Base-by-base conservation (phyloP, 306 rosid species). In the Canavalia ensiformis region DNA sequence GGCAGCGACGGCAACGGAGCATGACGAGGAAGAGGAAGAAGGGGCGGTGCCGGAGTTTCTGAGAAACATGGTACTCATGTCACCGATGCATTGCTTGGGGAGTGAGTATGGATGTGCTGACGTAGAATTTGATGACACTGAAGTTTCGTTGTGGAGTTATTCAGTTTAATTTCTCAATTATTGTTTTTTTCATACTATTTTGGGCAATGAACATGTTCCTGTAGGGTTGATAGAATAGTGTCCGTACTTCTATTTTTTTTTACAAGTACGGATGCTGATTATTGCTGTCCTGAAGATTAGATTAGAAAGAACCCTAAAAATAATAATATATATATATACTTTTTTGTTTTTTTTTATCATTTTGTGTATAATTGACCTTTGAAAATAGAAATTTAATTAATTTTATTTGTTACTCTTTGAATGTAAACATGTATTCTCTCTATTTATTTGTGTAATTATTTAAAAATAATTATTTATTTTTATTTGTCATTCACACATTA, bases 81-180 rank as follows among this genome's bases (percentile, higher is more conserved):
- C 96, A 28, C 96, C 98, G 0, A 86, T 88, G 37, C 89, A 78
- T 51, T 76, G 33, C 50, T 34, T 73, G 13, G 88, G 42, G 12
- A 67, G 73, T 37, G 75, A 62, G 3, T 77, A 50, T 57, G 78
- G 37, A 1, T 34, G 56, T 18, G 89, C 86, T 69, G 95, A 90
- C 86, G 67, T 78, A 90, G 97, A 90, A n/a, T 44, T 52, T 56
- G 64, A 52, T 28, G 70, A 81, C 30, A 72, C 84, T 83, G 94
- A 90, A 18, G 70, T 94, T 83, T 82, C 92, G 7, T 68, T 94
- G 34, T 92, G 98, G 98, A 94, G 90, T 83, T 84, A 63, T 41
- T 92, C 90, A 30, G 13, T 83, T 51, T 90, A 54, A 63, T 65
- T 73, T 31, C 63, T 50, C 63, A 52, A 25, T 74, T 28, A 29